Conservation (phyloP, 371 early-diverging fungal genomes). For the Saksenaea vasiformis region DNA sequence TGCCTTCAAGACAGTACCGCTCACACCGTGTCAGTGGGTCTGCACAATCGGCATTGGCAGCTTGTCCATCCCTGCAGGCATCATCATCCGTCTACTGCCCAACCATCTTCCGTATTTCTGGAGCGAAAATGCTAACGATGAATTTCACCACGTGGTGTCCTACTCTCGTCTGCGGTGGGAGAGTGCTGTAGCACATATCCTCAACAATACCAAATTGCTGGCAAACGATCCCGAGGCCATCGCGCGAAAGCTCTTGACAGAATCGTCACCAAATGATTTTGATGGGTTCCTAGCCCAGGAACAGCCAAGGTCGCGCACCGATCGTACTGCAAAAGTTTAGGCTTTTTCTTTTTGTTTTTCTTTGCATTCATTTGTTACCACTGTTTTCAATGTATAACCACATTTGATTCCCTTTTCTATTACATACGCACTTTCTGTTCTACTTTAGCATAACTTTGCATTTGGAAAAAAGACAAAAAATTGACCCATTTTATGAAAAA, state of each 20-base stretch:
- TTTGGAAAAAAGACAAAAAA: neutral
- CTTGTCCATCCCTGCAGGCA: conserved; percentile 78
- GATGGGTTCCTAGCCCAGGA: neutral
- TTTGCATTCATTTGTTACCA: neutral
- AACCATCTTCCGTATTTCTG: conserved; percentile 27
- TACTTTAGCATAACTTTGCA: neutral
- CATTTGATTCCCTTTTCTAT: neutral
- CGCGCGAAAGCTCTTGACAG: neutral
- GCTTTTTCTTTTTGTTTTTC: neutral
- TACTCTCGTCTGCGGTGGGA: conserved; percentile 45
- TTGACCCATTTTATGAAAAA: neutral
- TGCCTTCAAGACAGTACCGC: conserved; percentile 76
- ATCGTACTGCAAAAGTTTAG: neutral
- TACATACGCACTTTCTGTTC: neutral
- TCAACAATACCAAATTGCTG: neutral
- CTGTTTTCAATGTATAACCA: neutral
- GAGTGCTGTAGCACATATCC: conserved; percentile 16
- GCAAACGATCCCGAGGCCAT: neutral
- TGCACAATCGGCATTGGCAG: conserved; percentile 68
- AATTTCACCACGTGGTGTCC: conserved; percentile 38
- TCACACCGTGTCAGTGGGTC: conserved; percentile 73
- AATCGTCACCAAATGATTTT: neutral
- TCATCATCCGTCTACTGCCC: conserved; percentile 72
- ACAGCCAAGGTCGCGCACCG: neutral
- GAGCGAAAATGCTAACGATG: conserved; percentile 46